Evolutionary conservation across 2,329 filamentous ascomycete species (phyloP), one percentile per base, ranked within the genome.

Genomic region (Nemania sp.): DNA sequence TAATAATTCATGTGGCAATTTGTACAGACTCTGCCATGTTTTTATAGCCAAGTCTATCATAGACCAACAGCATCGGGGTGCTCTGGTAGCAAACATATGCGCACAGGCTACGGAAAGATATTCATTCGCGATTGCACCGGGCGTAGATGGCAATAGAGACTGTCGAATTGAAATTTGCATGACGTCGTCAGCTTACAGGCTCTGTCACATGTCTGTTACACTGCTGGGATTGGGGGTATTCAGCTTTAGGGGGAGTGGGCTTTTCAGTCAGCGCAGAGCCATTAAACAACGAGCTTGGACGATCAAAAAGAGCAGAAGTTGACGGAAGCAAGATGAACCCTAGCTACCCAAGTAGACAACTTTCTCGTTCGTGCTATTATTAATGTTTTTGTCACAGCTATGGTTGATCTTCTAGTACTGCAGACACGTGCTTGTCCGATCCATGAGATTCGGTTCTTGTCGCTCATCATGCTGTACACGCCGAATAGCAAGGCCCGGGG

Each of bases 401-500:
- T n/a, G n/a, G n/a, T 24, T 43, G 17, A 12, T 19, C 23, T 47
- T 43, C 31, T 17, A 7, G 15, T 9, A 19, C 20, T 15, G 9
- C 7, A 33, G 42, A 31, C 36, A 55, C 48, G 47, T 30, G 47
- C 52, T 43, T 15, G 23, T n/a, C 28, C 37, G 37, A 43, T 26
- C 22, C 36, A 37, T 42, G 26, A 14, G 37, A 48, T 43, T 43
- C 48, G 43, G 20, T 24, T n/a, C 23, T 28, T 39, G 17, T 44
- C 31, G 20, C 24, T 17, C 30, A 17, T 24, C 11, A 24, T 26
- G 12, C 12, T 17, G 22, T 40, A n/a, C 14, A 15, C 26, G 20
- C 20, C 48, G 15, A 51, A 51, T 51, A 24, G 44, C 24, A 52
- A 43, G 26, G 31, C 42, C 23, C 34, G 48, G 46, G 46, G 41